phyloP scores from a whole-genome alignment of 2,329 filamentous ascomycete species.

The Hortaea werneckii region DNA sequence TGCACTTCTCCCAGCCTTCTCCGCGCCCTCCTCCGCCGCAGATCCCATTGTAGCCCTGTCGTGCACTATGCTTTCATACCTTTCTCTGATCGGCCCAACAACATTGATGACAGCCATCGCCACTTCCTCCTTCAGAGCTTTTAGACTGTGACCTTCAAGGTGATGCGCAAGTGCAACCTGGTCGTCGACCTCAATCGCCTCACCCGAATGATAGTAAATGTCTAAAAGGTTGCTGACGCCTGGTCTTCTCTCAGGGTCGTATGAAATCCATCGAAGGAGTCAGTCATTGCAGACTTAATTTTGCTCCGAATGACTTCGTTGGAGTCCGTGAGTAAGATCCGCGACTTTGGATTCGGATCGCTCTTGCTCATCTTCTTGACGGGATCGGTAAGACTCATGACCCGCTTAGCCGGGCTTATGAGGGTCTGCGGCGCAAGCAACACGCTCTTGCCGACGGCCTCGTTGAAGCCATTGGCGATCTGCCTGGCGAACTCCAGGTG shows the following conservation, averaged over 20 bases:
- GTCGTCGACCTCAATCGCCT: slow-evolving; percentile 8
- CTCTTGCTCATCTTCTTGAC: slow-evolving; percentile 92
- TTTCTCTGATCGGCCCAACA: slow-evolving; percentile 45
- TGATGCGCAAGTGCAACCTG: slow-evolving; percentile 39
- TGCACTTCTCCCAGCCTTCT: slow-evolving; percentile 53
- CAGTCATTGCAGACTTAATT: slow-evolving; percentile 65
- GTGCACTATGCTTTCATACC: slow-evolving; percentile 45
- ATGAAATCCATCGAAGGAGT: slow-evolving; percentile 59
- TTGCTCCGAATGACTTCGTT: slow-evolving; percentile 56
- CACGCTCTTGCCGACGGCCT: slow-evolving; percentile 49
- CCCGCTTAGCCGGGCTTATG: slow-evolving; percentile 67
- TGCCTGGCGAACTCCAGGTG: slow-evolving; percentile 89
- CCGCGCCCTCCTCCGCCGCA: slow-evolving; percentile 46
- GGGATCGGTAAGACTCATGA: slow-evolving; percentile 82
- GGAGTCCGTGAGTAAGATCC: slow-evolving; percentile 72
- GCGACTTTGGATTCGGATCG: slow-evolving; percentile 56
- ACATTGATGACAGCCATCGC: slow-evolving; percentile 46
- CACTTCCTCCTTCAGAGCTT: slow-evolving; percentile 54
- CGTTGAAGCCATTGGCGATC: slow-evolving; percentile 79
- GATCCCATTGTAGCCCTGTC: slow-evolving; percentile 46
- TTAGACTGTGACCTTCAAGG: slow-evolving; percentile 38
- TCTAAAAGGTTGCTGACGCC: slow-evolving; percentile 83
- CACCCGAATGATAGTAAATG: slow-evolving; percentile 54
- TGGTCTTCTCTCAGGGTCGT: slow-evolving; percentile 59
- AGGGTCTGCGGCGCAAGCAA: slow-evolving; percentile 61